These are phyloP conservation scores for Omphalea diandra DNA, from an alignment of 441 rosid species.

Conservation along the genomic window DNA sequence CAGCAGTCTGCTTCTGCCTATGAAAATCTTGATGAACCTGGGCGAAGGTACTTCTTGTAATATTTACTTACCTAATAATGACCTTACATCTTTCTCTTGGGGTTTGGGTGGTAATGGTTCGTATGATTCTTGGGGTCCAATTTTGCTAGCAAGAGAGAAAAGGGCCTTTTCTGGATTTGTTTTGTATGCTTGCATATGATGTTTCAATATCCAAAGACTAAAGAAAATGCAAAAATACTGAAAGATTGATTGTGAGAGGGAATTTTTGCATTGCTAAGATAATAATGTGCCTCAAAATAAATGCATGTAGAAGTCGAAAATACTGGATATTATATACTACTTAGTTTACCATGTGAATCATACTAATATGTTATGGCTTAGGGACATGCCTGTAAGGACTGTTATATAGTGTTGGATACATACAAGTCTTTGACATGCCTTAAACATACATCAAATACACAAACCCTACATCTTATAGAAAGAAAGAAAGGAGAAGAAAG, in stretches of 20 bases:
- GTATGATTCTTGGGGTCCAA: neutral
- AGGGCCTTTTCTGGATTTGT: constrained; percentile 2
- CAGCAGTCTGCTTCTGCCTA: constrained; percentile 68
- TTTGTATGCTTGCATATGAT: neutral
- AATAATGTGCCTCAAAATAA: neutral
- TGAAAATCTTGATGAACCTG: constrained; percentile 85
- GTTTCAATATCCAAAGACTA: neutral
- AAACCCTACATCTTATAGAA: neutral
- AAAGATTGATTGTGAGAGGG: neutral
- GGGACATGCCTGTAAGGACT: neutral
- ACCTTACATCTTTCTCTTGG: constrained; percentile 3
- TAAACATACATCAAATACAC: neutral
- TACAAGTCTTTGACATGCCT: neutral
- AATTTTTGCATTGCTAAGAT: neutral
- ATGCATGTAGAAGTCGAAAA: neutral
- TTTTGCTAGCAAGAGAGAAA: constrained; percentile 1
- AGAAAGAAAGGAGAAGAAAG: neutral
- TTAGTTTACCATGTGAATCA: neutral
- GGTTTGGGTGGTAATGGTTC: neutral
- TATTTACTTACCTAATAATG: constrained; percentile 1
- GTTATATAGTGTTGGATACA: neutral
- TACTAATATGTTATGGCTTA: neutral
- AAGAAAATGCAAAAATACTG: neutral
- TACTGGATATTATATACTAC: neutral
- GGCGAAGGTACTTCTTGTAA: constrained; percentile 60